phyloP scores from a whole-genome alignment of 148 eudicot genomes.

The Salicornia ramosissima region DNA sequence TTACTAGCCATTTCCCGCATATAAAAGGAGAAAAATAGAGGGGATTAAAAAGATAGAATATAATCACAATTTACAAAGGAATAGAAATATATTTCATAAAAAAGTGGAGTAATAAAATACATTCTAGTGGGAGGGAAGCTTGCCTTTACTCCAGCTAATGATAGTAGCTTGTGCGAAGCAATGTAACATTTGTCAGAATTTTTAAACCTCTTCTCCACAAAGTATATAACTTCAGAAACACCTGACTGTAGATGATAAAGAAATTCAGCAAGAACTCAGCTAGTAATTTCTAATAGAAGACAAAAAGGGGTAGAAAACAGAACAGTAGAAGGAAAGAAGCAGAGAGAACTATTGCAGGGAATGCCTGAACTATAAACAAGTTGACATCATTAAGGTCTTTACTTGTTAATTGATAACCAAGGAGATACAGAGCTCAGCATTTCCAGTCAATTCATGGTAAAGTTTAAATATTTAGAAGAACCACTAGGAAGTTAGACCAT shows the following conservation, averaged over 20 bases:
- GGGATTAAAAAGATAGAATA: too few species aligned
- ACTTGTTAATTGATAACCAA: background rate
- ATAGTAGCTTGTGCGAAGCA: constrained; percentile 83
- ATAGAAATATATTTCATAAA: too few species aligned
- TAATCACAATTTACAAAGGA: too few species aligned
- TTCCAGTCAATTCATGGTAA: background rate
- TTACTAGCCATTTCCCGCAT: too few species aligned
- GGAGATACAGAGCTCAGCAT: background rate
- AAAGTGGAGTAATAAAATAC: too few species aligned
- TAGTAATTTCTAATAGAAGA: background rate
- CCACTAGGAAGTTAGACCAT: too few species aligned
- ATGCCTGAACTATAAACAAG: background rate
- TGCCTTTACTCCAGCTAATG: constrained; percentile 72
- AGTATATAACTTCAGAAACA: constrained; percentile 83
- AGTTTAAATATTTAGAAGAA: background rate
- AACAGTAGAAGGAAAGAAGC: background rate
- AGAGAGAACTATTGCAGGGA: background rate
- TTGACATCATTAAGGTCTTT: background rate
- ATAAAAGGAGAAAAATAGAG: too few species aligned
- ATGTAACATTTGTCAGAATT: constrained; percentile 54
- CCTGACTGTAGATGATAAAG: constrained; percentile 50
- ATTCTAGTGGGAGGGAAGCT: constrained; percentile 12
- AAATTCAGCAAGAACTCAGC: background rate
- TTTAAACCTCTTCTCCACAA: constrained; percentile 75
- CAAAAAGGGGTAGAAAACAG: too few species aligned